phyloP scores from a whole-genome alignment of 2,329 filamentous ascomycete genomes.

The Botrytis cinerea region DNA sequence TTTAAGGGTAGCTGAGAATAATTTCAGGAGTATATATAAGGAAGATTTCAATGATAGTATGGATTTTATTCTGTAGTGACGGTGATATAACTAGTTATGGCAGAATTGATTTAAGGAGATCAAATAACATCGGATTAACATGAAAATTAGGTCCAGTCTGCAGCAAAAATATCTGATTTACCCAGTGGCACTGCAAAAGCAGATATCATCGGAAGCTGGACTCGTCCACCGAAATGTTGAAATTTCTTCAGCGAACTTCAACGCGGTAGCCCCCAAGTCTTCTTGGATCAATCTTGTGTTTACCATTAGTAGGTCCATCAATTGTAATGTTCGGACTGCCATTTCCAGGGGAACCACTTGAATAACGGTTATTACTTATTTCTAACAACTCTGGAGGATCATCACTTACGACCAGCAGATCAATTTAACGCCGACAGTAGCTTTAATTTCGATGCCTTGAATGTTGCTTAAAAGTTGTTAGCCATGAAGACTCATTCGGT shows the following conservation, averaged over 20 bases:
- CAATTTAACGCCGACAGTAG: neutral
- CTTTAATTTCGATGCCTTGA: neutral
- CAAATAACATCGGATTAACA: neutral
- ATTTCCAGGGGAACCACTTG: neutral
- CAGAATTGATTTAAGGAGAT: neutral
- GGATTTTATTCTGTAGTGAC: neutral
- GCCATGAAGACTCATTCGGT: neutral
- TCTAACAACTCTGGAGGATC: neutral
- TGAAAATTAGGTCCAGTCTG: neutral
- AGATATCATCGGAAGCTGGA: no score
- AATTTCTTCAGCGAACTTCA: neutral
- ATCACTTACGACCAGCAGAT: neutral
- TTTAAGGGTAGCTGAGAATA: neutral
- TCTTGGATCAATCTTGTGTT: neutral
- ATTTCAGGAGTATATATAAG: neutral
- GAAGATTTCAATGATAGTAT: neutral
- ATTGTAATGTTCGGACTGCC: neutral
- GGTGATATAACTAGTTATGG: neutral
- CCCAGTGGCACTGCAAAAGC: neutral
- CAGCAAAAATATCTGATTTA: neutral
- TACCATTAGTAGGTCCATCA: neutral
- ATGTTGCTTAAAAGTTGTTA: neutral
- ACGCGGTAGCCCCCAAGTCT: neutral
- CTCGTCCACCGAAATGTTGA: no score
- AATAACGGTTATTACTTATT: neutral